Base-by-base conservation (phyloP, 1,284 basidiomycete species). In the Puccinia coronata region DNA sequence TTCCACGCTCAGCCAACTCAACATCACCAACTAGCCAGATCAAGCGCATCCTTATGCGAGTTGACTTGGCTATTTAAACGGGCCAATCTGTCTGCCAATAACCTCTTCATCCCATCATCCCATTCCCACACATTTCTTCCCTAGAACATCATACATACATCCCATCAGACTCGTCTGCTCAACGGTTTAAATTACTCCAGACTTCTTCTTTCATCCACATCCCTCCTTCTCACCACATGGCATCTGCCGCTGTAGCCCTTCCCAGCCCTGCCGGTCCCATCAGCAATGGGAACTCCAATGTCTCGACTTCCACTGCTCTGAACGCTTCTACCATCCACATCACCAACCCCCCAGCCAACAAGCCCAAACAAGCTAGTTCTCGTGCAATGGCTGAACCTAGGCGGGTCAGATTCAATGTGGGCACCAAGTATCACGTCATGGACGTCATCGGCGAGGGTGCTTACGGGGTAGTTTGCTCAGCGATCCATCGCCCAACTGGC, bases 401-500 rank as follows among this genome's bases (percentile, higher is more conserved):
- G 28, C 79, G 75, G 59, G 83, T 84, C 20, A 47, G 83, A 20
- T 84, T 84, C 76, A 77, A 72, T 1, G 84, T 84, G 43, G 84
- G 84, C 36, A 69, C 65, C 12, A 84, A 83, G 71, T 84, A 83
- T 28, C 65, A 84, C 71, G 85, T 87, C 8, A 86, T 86, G 81
- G 85, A 87, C 78, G 85, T 87, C 76, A 86, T 87, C 71, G 87
- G 87, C 36, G 87, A 88, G 80, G 87, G 87, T 11, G 87, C 87
- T 31, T 87, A 88, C 82, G 87, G 87, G 36, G 85, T 87, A 4
- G 87, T 87, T 28, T 86, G 86, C 83, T 85, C 85, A 14, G 87
- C 87, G 12, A 84, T 87, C 34, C 86, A 87, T 81, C 83, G 85
- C 1, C 83, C 85, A 28, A 84, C 86, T 0, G 86, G 86, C 8